phyloP scores from a whole-genome alignment of 148 eudicot genomes.

The Rhododendron ferrugineum region DNA sequence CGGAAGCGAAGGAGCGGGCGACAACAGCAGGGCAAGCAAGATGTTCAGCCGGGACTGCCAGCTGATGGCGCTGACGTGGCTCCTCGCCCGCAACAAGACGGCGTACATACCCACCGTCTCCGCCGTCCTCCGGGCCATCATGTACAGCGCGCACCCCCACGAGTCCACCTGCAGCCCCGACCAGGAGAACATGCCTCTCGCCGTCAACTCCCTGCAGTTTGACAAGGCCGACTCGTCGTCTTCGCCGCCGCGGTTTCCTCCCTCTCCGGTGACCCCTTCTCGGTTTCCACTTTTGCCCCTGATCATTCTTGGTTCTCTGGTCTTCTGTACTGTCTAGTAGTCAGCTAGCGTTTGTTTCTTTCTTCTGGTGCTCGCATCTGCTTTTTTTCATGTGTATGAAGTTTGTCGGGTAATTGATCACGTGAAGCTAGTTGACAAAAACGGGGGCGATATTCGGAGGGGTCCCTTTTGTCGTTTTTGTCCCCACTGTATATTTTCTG shows the following conservation, averaged over 20 bases:
- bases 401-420: background rate
- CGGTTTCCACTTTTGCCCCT: slow-evolving; percentile 14
- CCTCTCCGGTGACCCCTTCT: background rate
- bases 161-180: slow-evolving; percentile 78
- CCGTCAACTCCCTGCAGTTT: slow-evolving; percentile 90
- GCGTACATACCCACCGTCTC: slow-evolving; percentile 91
- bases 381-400: background rate
- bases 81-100: slow-evolving; percentile 81
- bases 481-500: slow-evolving; percentile 11
- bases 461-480: slow-evolving; percentile 8
- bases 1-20: slow-evolving; percentile 20
- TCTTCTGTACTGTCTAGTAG: background rate
- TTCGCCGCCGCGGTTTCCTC: no score
- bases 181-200: slow-evolving; percentile 98
- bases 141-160: slow-evolving; percentile 88
- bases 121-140: slow-evolving; percentile 81
- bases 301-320: background rate
- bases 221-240: slow-evolving; percentile 23
- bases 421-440: slow-evolving; percentile 16
- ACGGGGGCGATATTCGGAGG: background rate
- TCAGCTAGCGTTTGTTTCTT: background rate
- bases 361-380: background rate
- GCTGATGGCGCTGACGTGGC: slow-evolving; percentile 96
- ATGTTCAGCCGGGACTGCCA: slow-evolving; percentile 75
- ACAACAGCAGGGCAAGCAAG: slow-evolving; percentile 41